These are phyloP conservation scores for Hymenoscyphus occultus DNA, from an alignment of 2,329 filamentous ascomycete genomes.

Conservation along the genomic window DNA sequence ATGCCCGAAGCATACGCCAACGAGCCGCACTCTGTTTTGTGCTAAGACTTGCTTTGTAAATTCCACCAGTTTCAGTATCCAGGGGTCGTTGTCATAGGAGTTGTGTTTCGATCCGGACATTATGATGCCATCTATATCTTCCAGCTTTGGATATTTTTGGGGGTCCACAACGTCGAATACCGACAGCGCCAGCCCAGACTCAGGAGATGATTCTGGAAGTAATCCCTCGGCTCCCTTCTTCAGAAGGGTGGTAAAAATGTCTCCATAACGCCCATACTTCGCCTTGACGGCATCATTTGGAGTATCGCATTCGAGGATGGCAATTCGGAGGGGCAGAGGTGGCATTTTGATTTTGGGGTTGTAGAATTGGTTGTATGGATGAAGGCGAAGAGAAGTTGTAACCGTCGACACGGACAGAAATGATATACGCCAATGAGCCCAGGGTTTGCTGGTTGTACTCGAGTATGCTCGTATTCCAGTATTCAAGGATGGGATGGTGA, in stretches of 20 bases:
- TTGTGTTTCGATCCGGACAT: conserved; percentile 75
- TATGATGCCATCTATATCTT: conserved; percentile 76
- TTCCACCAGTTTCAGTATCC: conserved; percentile 72
- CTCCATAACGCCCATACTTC: conserved; percentile 70
- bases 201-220: conserved; percentile 41
- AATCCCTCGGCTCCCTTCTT: conserved; percentile 50
- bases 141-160: conserved; percentile 67
- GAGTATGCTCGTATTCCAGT: neutral
- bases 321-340: conserved; percentile 47
- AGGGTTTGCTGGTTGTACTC: too few relatives aligned
- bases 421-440: too few relatives aligned
- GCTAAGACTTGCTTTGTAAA: conserved; percentile 60
- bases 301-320: conserved; percentile 84
- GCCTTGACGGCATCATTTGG: conserved; percentile 62
- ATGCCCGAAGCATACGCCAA: conserved; percentile 85
- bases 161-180: conserved; percentile 45
- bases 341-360: conserved; percentile 25
- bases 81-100: conserved; percentile 69
- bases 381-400: neutral
- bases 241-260: conserved; percentile 64
- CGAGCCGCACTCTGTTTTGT: conserved; percentile 62
- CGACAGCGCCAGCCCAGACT: conserved; percentile 41
- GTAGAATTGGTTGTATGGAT: neutral
- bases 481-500: neutral
- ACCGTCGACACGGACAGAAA: neutral